phyloP scores from a whole-genome alignment of 1,284 basidiomycete species.

The Phylloboletellus chloephorus region DNA sequence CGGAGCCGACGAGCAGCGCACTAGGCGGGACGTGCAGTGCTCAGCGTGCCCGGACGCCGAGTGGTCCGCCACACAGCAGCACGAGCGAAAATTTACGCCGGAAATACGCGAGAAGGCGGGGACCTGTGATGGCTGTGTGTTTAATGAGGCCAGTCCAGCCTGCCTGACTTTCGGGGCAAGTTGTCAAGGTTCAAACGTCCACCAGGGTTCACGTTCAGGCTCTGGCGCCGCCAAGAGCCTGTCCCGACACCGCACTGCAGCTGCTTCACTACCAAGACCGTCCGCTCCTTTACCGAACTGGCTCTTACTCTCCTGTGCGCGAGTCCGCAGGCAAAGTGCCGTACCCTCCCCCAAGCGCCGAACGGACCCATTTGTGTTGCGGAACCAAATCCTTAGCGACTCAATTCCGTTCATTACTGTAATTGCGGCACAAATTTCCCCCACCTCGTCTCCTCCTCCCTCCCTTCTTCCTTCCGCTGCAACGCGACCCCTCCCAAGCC shows the following conservation, averaged over 20 bases:
- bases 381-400: slow-evolving; percentile 37
- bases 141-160: slow-evolving; percentile 31
- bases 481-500: slow-evolving; percentile 15
- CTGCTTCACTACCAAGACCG: slow-evolving; percentile 12
- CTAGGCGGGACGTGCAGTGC: background rate
- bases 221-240: slow-evolving; percentile 32
- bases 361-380: slow-evolving; percentile 32
- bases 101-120: slow-evolving; percentile 37
- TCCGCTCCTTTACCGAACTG: slow-evolving; percentile 22
- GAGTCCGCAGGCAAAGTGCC: slow-evolving; percentile 25
- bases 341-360: slow-evolving; percentile 18
- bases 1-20: slow-evolving; percentile 10
- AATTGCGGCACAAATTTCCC: slow-evolving; percentile 34
- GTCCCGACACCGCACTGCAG: slow-evolving; percentile 25
- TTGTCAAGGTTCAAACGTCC: slow-evolving; percentile 27
- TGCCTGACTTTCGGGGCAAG: slow-evolving; percentile 32
- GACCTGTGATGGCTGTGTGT: slow-evolving; percentile 37
- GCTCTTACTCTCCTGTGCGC: slow-evolving; percentile 25
- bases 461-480: slow-evolving; percentile 23
- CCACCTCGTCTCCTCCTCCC: slow-evolving; percentile 21
- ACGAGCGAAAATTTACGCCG: slow-evolving; percentile 35
- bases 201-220: slow-evolving; percentile 33
- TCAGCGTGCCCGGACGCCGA: slow-evolving; percentile 7
- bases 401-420: slow-evolving; percentile 36
- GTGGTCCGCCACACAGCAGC: slow-evolving; percentile 7